Conservation (phyloP, 495 filamentous ascomycete species). For the Penicillium flavigenum region DNA sequence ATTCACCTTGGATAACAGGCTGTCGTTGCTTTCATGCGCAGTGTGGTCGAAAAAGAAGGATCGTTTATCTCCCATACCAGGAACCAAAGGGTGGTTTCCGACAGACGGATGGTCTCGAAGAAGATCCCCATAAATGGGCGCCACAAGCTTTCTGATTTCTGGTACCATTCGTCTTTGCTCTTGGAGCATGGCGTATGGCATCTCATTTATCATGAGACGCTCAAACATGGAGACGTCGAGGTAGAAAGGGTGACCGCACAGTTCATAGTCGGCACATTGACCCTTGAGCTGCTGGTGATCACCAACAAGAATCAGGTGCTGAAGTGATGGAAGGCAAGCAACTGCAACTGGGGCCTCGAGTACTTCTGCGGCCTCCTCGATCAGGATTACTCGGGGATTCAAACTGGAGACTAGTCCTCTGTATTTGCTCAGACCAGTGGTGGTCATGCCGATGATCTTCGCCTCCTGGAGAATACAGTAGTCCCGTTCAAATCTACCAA, state of each 20-base stretch:
- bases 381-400: constrained; percentile 62
- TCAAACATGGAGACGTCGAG: constrained; percentile 75
- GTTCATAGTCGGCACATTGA: constrained; percentile 53
- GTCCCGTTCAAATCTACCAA: constrained; percentile 59
- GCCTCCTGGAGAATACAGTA: constrained; percentile 46
- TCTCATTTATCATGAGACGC: constrained; percentile 66
- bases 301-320: constrained; percentile 75
- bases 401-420: constrained; percentile 69
- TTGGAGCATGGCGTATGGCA: constrained; percentile 60
- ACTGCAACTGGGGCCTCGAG: constrained; percentile 65
- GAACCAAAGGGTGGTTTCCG: constrained; percentile 55
- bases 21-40: constrained; percentile 64
- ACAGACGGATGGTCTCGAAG: constrained; percentile 73
- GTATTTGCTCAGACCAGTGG: constrained; percentile 87
- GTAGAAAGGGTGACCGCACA: constrained; percentile 57
- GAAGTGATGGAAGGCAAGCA: constrained; percentile 63
- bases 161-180: constrained; percentile 72
- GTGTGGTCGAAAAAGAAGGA: constrained; percentile 72
- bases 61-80: constrained; percentile 74
- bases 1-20: constrained; percentile 70
- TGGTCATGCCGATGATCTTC: constrained; percentile 72
- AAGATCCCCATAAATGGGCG: constrained; percentile 60
- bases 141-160: constrained; percentile 62
- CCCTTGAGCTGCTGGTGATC: constrained; percentile 75
- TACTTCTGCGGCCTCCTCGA: constrained; percentile 77